Conservation (phyloP, 2,329 filamentous ascomycete species). For the Leptoxyphium fumago region DNA sequence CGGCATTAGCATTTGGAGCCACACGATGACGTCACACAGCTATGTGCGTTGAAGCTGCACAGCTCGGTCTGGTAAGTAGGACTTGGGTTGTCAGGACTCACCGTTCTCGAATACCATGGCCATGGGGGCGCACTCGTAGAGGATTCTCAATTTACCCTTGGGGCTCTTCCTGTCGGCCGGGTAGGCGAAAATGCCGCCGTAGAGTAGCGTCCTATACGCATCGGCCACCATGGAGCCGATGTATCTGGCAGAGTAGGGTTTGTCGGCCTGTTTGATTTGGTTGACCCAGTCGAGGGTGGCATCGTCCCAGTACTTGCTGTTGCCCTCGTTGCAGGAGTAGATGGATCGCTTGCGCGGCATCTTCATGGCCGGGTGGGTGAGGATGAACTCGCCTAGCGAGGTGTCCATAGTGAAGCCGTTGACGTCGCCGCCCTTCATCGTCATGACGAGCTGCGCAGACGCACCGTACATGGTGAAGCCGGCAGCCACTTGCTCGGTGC, state of each 20-base stretch:
- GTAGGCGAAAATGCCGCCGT: constrained; percentile 95
- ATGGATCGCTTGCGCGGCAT: constrained; percentile 70
- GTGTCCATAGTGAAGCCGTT: constrained; percentile 98
- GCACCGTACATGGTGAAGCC: constrained; percentile 99
- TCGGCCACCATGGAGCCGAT: constrained; percentile 98
- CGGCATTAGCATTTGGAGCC: constrained; percentile 7
- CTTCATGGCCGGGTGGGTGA: constrained; percentile 88
- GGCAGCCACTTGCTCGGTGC: constrained; percentile 78
- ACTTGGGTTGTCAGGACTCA: constrained; percentile 37
- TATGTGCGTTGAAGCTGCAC: too few relatives aligned
- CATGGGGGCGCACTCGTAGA: constrained; percentile 99
- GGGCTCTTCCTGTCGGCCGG: constrained; percentile 95
- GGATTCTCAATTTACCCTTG: constrained; percentile 91
- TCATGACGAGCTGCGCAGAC: constrained; percentile 89
- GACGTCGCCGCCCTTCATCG: constrained; percentile 81
- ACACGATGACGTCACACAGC: not conserved
- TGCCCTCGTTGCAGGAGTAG: constrained; percentile 98
- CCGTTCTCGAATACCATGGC: constrained; percentile 98
- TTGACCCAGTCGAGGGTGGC: constrained; percentile 78
- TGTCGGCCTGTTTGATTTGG: constrained; percentile 65
- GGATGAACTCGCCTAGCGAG: constrained; percentile 93
- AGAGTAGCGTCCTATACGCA: constrained; percentile 86
- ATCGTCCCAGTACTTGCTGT: constrained; percentile 91
- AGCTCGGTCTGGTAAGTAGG: too few relatives aligned
- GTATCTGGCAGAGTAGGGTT: constrained; percentile 82